Conservation (phyloP, 306 rosid genomes). For the Lupinus albus region DNA sequence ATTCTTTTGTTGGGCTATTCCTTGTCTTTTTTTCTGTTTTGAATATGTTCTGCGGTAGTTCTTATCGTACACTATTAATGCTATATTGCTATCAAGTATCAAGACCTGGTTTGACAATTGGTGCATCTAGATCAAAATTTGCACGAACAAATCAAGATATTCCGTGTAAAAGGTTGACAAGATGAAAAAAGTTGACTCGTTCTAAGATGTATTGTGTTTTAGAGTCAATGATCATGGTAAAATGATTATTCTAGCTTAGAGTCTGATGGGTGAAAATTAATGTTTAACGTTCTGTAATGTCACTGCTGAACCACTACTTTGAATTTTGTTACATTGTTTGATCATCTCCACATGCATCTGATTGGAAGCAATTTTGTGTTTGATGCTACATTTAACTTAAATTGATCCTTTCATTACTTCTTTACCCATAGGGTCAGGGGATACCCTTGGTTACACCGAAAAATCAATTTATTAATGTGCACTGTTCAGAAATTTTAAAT, state of each 20-base stretch:
- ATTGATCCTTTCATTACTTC: not conserved
- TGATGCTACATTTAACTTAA: not conserved
- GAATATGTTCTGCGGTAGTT: constrained; percentile 28
- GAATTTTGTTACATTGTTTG: constrained; percentile 14
- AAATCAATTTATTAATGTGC: not conserved
- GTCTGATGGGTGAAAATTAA: constrained; percentile 10
- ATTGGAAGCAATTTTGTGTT: not conserved
- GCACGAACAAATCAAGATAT: constrained; percentile 2
- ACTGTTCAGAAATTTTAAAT: not conserved
- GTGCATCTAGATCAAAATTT: constrained; percentile 28
- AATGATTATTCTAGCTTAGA: not conserved
- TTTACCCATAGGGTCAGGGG: too few species aligned
- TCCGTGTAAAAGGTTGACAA: not conserved
- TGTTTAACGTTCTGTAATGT: constrained; percentile 1
- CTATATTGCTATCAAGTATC: not conserved
- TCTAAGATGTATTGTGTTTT: constrained; percentile 20
- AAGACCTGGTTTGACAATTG: constrained; percentile 18
- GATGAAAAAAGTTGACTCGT: constrained; percentile 3
- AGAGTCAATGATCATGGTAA: not conserved
- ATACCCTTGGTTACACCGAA: too few species aligned
- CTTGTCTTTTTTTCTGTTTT: constrained; percentile 26
- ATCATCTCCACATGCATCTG: constrained; percentile 27
- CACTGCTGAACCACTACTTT: not conserved
- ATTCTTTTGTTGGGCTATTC: not conserved
- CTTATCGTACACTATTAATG: not conserved